These are phyloP conservation scores for Cutaneotrichosporon daszewskae DNA, from an alignment of 1,284 basidiomycete genomes.

Conservation along the genomic window DNA sequence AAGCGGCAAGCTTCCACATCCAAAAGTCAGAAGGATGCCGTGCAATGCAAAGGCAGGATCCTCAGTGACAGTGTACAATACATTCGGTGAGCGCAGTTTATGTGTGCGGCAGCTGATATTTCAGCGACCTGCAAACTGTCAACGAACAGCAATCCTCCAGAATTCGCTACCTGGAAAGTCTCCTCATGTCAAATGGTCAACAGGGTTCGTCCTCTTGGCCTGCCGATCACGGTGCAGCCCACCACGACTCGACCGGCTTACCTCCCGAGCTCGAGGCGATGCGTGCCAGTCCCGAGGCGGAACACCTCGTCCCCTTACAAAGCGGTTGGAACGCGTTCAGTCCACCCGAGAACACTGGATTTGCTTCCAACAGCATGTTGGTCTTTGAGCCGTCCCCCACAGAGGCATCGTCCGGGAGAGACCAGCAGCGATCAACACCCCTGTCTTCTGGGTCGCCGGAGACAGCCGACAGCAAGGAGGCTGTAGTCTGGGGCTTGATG, in stretches of 20 bases:
- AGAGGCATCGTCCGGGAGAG: conserved; percentile 22
- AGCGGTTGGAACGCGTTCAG: conserved; percentile 10
- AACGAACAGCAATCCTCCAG: conserved; percentile 31
- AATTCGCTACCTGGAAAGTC: conserved; percentile 34
- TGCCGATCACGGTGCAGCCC: too few relatives aligned
- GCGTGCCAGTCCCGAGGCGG: conserved; percentile 34
- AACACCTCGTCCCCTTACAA: conserved; percentile 23
- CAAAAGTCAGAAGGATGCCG: conserved; percentile 32
- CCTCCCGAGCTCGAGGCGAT: conserved; percentile 22
- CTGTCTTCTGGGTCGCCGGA: conserved; percentile 18
- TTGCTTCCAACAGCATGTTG: conserved; percentile 18
- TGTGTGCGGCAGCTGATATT: background rate
- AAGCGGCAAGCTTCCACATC: conserved; percentile 30
- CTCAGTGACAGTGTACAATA: conserved; percentile 38
- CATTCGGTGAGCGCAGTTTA: conserved; percentile 34
- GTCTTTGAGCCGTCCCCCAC: conserved; percentile 35
- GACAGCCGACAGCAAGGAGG: conserved; percentile 20
- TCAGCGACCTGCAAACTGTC: conserved; percentile 32
- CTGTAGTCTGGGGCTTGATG: conserved; percentile 17
- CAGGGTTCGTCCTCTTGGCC: too few relatives aligned
- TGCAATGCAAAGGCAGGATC: conserved; percentile 41
- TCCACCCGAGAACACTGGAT: background rate
- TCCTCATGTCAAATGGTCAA: conserved; percentile 20
- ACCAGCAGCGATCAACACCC: conserved; percentile 24
- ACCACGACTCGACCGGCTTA: too few relatives aligned